Percentiles rank a stretch among this genome's conserved stretches.
phyloP scores from a whole-genome alignment of 2,329 filamentous ascomycete genomes.

The Aspergillus spinulosporus region DNA sequence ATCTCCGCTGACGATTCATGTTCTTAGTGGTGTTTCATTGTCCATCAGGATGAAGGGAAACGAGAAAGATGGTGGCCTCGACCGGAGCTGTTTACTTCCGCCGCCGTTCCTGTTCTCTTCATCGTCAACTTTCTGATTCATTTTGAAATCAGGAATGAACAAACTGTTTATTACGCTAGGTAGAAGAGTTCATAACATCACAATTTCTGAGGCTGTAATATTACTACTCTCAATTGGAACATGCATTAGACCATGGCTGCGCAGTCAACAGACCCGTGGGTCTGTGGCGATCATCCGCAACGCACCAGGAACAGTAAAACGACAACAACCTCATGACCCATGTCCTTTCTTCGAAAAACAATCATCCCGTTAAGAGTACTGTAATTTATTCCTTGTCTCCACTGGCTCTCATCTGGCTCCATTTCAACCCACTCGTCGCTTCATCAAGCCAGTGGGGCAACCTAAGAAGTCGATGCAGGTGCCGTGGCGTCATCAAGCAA shows the following conservation, averaged over 20 bases:
- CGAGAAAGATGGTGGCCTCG: neutral
- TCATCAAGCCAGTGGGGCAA: too few relatives aligned
- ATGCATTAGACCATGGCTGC: neutral
- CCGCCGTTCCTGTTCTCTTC: neutral
- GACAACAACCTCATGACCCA: neutral
- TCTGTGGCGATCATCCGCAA: conserved; percentile 8
- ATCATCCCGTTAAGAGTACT: too few relatives aligned
- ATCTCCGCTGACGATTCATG: neutral
- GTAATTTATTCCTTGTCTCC: neutral
- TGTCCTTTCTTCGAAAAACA: too few relatives aligned
- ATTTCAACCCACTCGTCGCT: too few relatives aligned
- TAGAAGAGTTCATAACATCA: too few relatives aligned
- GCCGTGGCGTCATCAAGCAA: conserved; percentile 46
- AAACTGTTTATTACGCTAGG: neutral
- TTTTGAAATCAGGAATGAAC: neutral
- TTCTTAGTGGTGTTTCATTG: neutral
- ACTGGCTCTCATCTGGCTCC: neutral
- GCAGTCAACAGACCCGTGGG: conserved; percentile 1
- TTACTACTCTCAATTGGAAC: neutral
- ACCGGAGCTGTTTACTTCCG: neutral
- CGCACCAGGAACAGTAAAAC: neutral
- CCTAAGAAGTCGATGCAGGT: neutral
- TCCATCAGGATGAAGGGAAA: neutral
- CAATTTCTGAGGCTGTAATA: neutral
- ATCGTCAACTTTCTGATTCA: neutral